Conservation (phyloP, 1,139 yeast species). For the Hansenula sp. region DNA sequence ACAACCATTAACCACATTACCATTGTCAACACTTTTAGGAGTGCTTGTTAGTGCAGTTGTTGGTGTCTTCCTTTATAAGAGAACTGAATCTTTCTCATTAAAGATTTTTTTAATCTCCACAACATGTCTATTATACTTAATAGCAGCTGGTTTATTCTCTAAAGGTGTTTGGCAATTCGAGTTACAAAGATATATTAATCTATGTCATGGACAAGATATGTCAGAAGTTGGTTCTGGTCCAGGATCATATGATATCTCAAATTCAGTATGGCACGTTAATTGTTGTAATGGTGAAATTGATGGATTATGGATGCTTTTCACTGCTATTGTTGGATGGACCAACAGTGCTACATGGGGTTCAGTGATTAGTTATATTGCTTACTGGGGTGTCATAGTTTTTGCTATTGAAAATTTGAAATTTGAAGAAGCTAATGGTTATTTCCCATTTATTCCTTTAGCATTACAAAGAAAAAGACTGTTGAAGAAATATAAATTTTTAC, state of each 20-base stretch:
- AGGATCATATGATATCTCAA: slow-evolving; percentile 81
- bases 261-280: slow-evolving; percentile 91
- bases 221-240: slow-evolving; percentile 92
- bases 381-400: slow-evolving; percentile 64
- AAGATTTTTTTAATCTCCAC: slow-evolving; percentile 78
- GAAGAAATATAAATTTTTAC: slow-evolving; percentile 28
- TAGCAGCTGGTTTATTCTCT: slow-evolving; percentile 86
- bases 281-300: slow-evolving; percentile 91
- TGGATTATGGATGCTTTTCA: slow-evolving; percentile 90
- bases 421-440: slow-evolving; percentile 59
- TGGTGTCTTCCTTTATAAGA: slow-evolving; percentile 67
- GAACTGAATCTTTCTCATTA: slow-evolving; percentile 72
- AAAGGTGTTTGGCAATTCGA: slow-evolving; percentile 90
- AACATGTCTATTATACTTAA: slow-evolving; percentile 79
- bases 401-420: slow-evolving; percentile 45
- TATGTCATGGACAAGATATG: slow-evolving; percentile 80
- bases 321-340: slow-evolving; percentile 93
- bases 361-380: slow-evolving; percentile 63
- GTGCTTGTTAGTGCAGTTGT: slow-evolving; percentile 57
- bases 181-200: slow-evolving; percentile 57
- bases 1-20: slow-evolving; percentile 74
- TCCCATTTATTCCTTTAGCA: slow-evolving; percentile 53
- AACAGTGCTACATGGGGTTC: slow-evolving; percentile 95
- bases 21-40: slow-evolving; percentile 69
- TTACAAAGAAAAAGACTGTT: slow-evolving; percentile 54